Conservation (phyloP, 2,329 filamentous ascomycete genomes). For the Alternaria viburni region DNA sequence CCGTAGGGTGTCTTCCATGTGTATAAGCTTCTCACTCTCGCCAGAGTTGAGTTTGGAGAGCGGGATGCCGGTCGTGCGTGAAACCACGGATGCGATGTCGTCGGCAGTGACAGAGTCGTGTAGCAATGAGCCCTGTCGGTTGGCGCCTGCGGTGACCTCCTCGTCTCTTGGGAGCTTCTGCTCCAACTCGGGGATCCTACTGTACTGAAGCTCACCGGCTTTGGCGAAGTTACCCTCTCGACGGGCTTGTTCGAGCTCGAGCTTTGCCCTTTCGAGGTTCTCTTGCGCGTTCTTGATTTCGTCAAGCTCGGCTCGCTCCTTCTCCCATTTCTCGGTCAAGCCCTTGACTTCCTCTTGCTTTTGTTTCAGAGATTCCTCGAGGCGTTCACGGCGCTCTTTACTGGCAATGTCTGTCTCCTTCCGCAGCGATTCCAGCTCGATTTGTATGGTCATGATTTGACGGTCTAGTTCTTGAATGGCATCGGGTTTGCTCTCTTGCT, state of each 20-base stretch:
- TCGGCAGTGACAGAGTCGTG: conserved; percentile 96
- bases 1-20: conserved; percentile 90
- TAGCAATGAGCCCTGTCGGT: conserved; percentile 66
- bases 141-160: conserved; percentile 45
- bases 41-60: conserved; percentile 90
- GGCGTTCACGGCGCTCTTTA: conserved; percentile 83
- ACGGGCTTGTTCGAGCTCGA: conserved; percentile 87
- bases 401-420: conserved; percentile 94
- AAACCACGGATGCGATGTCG: conserved; percentile 92
- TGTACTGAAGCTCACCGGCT: conserved; percentile 90
- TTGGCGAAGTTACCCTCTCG: conserved; percentile 85
- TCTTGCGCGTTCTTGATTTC: conserved; percentile 85
- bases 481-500: conserved; percentile 97
- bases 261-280: conserved; percentile 82
- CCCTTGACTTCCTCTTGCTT: conserved; percentile 78
- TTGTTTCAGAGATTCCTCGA: conserved; percentile 76
- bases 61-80: conserved; percentile 89
- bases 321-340: conserved; percentile 86
- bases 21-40: conserved; percentile 91
- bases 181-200: conserved; percentile 82
- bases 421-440: conserved; percentile 90
- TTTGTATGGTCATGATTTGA: conserved; percentile 96
- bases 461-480: conserved; percentile 91
- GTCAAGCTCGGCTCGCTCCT: conserved; percentile 84
- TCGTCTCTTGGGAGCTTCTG: conserved; percentile 78